phyloP scores from a whole-genome alignment of 805 yeast species.

The Metschnikowia sp. region DNA sequence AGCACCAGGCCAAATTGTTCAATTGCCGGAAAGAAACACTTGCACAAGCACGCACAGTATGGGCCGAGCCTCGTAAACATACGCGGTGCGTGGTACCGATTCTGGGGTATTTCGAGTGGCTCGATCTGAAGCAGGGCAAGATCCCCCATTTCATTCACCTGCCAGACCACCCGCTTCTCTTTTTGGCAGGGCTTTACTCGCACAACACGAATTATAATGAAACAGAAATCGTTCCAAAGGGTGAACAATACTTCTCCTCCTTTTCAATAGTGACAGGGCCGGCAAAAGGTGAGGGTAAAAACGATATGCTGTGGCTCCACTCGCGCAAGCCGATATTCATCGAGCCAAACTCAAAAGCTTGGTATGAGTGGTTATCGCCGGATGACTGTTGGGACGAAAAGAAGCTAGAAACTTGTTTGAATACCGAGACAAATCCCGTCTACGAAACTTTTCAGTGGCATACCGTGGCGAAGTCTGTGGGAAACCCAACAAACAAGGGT shows the following conservation, averaged over 20 bases:
- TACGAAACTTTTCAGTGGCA: constrained; percentile 45
- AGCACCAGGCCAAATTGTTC: constrained; percentile 50
- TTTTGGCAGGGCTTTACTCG: constrained; percentile 52
- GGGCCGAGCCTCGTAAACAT: constrained; percentile 50
- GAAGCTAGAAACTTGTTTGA: constrained; percentile 38
- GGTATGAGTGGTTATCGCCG: constrained; percentile 64
- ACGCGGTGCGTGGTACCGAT: constrained; percentile 74
- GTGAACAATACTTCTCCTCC: constrained; percentile 32
- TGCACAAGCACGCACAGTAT: constrained; percentile 44
- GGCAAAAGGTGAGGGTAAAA: constrained; percentile 44
- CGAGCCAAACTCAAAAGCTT: constrained; percentile 52
- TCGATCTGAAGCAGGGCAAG: constrained; percentile 37
- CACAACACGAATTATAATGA: constrained; percentile 32
- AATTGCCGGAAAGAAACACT: constrained; percentile 74
- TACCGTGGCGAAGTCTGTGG: constrained; percentile 61
- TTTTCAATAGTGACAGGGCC: constrained; percentile 74
- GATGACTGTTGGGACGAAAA: constrained; percentile 34
- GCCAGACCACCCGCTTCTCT: constrained; percentile 50
- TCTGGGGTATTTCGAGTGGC: constrained; percentile 89
- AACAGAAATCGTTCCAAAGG: constrained; percentile 16
- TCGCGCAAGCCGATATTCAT: constrained; percentile 73
- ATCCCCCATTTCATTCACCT: constrained; percentile 65
- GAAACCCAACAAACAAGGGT: constrained; percentile 52
- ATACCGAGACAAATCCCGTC: constrained; percentile 28
- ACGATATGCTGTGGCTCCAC: constrained; percentile 66